A percentile compares a stretch with the other conserved stretches of the same genome.
These are phyloP conservation scores for Sesbania bispinosa DNA, from an alignment of 306 rosid species.

Conservation along the genomic window DNA sequence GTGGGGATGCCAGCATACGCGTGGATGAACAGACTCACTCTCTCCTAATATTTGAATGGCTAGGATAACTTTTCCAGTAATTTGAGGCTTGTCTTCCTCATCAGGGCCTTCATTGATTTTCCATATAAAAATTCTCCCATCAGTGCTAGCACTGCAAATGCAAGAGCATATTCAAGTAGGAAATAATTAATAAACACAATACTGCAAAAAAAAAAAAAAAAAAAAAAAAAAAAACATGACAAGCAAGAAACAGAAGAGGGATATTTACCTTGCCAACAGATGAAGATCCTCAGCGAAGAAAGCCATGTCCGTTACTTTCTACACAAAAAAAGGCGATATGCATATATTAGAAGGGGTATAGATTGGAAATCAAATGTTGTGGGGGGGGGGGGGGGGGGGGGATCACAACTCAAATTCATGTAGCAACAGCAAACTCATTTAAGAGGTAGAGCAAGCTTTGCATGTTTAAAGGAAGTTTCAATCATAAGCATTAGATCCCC, in stretches of 20 bases:
- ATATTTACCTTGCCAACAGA: slow-evolving; percentile 65
- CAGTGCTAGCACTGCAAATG: slow-evolving; percentile 58
- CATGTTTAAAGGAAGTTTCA: neutral
- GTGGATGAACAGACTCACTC: slow-evolving; percentile 58
- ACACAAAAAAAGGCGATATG: slow-evolving; percentile 16
- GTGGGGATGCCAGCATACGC: slow-evolving; percentile 83
- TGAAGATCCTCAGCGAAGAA: slow-evolving; percentile 78
- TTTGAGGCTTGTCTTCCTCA: slow-evolving; percentile 73
- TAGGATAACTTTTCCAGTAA: slow-evolving; percentile 52
- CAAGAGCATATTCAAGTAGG: slow-evolving; percentile 21
- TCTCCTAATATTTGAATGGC: slow-evolving; percentile 61
- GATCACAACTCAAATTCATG: slow-evolving; percentile 1
- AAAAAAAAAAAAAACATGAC: neutral
- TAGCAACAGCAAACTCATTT: slow-evolving; percentile 6
- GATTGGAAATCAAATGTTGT: neutral
- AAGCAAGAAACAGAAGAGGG: slow-evolving; percentile 13
- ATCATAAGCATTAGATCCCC: slow-evolving; percentile 12
- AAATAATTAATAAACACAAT: neutral
- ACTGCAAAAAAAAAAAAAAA: neutral
- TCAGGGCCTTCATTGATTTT: slow-evolving; percentile 65
- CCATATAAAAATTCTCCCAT: slow-evolving; percentile 67
- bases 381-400: neutral
- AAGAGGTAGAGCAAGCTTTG: neutral
- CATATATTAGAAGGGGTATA: slow-evolving; percentile 5
- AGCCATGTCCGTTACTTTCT: slow-evolving; percentile 77